These are phyloP conservation scores for Leptomonas seymouri DNA, from an alignment of 208 protist species.

Conservation along the genomic window DNA sequence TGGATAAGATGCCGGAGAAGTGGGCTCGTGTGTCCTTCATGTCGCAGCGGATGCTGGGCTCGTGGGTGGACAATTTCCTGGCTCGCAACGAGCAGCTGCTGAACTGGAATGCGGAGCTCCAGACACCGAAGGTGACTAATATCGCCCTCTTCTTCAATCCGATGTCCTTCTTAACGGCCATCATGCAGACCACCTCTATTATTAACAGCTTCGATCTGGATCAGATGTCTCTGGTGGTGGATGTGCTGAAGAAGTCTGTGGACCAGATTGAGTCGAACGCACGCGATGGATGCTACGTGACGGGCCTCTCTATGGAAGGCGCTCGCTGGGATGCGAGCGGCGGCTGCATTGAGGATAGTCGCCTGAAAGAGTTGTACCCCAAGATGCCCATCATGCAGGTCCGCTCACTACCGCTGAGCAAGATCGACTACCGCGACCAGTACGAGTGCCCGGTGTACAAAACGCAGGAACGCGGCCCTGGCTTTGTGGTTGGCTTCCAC, in stretches of 20 bases:
- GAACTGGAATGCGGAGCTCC: conserved; percentile 93
- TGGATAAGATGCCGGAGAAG: conserved; percentile 93
- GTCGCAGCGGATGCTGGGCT: conserved; percentile 92
- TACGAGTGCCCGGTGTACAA: conserved; percentile 99
- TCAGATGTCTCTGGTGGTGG: conserved; percentile 94
- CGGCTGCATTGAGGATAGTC: conserved; percentile 92
- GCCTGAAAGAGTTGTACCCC: conserved; percentile 95
- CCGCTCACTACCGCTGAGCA: conserved; percentile 89
- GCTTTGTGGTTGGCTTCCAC: conserved; percentile 96
- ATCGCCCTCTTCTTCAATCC: conserved; percentile 98
- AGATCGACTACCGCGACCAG: conserved; percentile 94
- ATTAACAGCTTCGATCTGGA: conserved; percentile 98
- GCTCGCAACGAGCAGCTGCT: conserved; percentile 94
- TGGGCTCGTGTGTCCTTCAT: conserved; percentile 98
- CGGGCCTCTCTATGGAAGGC: conserved; percentile 97
- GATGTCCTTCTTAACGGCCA: conserved; percentile 99
- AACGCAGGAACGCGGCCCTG: conserved; percentile 94
- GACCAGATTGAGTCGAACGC: conserved; percentile 94
- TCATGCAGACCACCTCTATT: conserved; percentile 98
- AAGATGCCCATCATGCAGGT: conserved; percentile 96
- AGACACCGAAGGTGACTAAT: conserved; percentile 95
- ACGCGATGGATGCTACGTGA: conserved; percentile 98
- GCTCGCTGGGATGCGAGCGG: conserved; percentile 95
- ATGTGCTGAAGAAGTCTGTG: conserved; percentile 96
- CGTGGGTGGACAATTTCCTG: conserved; percentile 97